A percentile compares a stretch with the other conserved stretches of the same genome.
Evolutionary conservation across 495 filamentous ascomycete genomes (phyloP).

Genomic region (Penicillium desertorum): DNA sequence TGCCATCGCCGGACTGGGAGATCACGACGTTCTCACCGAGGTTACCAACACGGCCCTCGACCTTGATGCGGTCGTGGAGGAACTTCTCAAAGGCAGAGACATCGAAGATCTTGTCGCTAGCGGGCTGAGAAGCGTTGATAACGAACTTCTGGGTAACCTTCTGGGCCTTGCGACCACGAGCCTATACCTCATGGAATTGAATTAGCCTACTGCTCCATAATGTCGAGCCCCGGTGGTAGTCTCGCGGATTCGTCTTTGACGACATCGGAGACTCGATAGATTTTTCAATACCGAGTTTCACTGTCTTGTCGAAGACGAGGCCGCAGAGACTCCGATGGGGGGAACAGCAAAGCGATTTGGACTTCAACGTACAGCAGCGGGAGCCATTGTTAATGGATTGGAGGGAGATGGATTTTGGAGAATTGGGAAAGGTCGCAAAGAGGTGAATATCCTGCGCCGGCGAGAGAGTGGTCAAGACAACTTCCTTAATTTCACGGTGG

Average conservation of each 20-base stretch:
- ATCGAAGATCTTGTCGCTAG: slow-evolving; percentile 99
- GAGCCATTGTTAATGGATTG: slow-evolving; percentile 50
- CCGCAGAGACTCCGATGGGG: slow-evolving; percentile 23
- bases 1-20: slow-evolving; percentile 86
- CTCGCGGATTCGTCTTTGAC: slow-evolving; percentile 4
- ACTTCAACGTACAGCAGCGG: slow-evolving; percentile 70
- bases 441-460: slow-evolving; percentile 60
- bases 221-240: slow-evolving; percentile 37
- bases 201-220: slow-evolving; percentile 95
- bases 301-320: slow-evolving; percentile 8
- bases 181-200: slow-evolving; percentile 35
- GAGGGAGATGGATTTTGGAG: slow-evolving; percentile 24
- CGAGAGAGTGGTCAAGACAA: slow-evolving; percentile 33
- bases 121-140: slow-evolving; percentile 98
- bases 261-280: slow-evolving; percentile 22
- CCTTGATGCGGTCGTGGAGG: slow-evolving; percentile 99
- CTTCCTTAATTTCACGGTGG: slow-evolving; percentile 31
- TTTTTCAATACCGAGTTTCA: slow-evolving; percentile 27
- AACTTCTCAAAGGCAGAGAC: slow-evolving; percentile 98
- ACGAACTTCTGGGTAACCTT: slow-evolving; percentile 84
- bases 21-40: slow-evolving; percentile 92
- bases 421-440: slow-evolving; percentile 53
- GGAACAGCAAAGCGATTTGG: slow-evolving; percentile 88
- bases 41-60: slow-evolving; percentile 96
- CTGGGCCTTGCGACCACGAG: slow-evolving; percentile 60